Evolutionary conservation across 1,284 basidiomycete genomes (phyloP), one percentile per base, ranked within the genome.

Genomic region (Porogramme epimiltina): DNA sequence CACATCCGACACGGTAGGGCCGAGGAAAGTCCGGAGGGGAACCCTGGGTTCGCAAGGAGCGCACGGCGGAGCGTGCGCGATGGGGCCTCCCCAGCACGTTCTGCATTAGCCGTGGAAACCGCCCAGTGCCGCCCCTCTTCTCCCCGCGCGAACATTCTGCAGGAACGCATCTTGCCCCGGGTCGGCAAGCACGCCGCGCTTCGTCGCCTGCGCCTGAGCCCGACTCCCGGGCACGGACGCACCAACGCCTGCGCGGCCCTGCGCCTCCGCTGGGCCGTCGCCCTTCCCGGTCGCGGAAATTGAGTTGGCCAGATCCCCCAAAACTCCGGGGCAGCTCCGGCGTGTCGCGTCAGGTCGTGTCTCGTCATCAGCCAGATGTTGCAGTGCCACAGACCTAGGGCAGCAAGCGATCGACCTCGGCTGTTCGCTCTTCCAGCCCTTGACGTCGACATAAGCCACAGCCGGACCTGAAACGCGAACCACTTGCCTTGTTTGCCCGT

Each of bases 21-120:
- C 67, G 67, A 69, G 59, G 60, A 62, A 63, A 59, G 60, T 65
- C 67, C 67, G 67, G 50, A 54, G 45, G 54, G 60, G 46, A 49
- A 52, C 49, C 47, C 54, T 43, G 42, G 42, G 23, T 34, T 49
- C 47, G 52, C 42, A 46, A 28, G 19, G 48, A 20, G 36, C 23
- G 36, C 40, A 47, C 33, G 41, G 53, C 37, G 51, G 51, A 44
- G 45, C 41, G 28, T 47, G 51, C 52, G 51, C 42, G 46, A 20
- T 44, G 33, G 36, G 36, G 37, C 53, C 31, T 44, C 41, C 41
- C 34, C 22, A 22, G 22, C 50, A 41, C 42, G 44, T 28, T 46
- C 43, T 36, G 38, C 20, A 22, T 31, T 44, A 41, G 43, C 45
- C 54, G 55, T 58, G 55, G 51, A 54, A 52, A 47, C 24, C 38